These are phyloP conservation scores for Cystobasidium pallidum DNA, from an alignment of 1,284 basidiomycete species.

Conservation along the genomic window DNA sequence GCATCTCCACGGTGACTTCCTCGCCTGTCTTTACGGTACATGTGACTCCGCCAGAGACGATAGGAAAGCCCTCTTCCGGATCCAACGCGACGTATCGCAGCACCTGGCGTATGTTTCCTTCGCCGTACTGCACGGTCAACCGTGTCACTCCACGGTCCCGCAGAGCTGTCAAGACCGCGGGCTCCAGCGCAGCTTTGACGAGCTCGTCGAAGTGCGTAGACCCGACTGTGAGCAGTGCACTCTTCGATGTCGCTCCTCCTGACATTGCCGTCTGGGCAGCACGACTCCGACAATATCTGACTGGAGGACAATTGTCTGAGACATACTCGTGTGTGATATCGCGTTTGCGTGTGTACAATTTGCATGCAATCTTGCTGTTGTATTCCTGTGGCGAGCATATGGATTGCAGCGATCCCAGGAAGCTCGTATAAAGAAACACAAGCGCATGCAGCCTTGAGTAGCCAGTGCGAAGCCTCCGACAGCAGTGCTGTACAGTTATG, in stretches of 20 bases:
- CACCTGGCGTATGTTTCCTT: constrained; percentile 53
- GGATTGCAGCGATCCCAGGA: neutral
- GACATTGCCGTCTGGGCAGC: neutral
- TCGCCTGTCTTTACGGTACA: constrained; percentile 52
- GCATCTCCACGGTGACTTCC: constrained; percentile 67
- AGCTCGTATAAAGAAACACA: no score
- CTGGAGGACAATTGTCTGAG: no score
- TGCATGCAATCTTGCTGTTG: no score
- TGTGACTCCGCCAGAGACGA: constrained; percentile 52
- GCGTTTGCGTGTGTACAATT: no score
- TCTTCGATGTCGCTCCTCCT: neutral
- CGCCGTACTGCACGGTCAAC: constrained; percentile 76
- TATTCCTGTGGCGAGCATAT: no score
- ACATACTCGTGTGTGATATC: no score
- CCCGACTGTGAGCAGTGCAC: constrained; percentile 80
- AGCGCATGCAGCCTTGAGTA: no score
- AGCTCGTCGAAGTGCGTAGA: constrained; percentile 84
- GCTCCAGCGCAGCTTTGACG: constrained; percentile 67
- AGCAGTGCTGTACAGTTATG: no score
- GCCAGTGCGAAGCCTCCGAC: no score
- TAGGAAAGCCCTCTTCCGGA: constrained; percentile 50
- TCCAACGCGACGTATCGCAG: constrained; percentile 45
- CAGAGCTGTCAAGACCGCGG: constrained; percentile 64
- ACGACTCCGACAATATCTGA: no score
- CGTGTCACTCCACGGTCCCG: constrained; percentile 63